A percentile compares a stretch with the other conserved stretches of the same genome.
phyloP scores from a whole-genome alignment of 768 basidiomycete genomes.

The Dacryopinax primogenitus region DNA sequence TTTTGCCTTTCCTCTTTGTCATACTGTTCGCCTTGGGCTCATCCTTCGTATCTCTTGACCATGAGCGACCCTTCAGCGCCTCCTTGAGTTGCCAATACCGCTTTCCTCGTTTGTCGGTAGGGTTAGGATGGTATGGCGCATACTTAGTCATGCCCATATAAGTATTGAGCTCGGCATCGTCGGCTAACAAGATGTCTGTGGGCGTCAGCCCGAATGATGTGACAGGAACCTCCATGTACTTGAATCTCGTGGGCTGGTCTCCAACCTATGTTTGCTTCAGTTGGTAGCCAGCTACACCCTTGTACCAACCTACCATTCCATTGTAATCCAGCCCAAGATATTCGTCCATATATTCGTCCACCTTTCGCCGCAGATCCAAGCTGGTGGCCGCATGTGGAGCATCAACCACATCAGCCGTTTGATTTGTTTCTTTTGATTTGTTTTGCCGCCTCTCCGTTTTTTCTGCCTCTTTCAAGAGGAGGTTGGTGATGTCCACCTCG shows the following conservation, averaged over 20 bases:
- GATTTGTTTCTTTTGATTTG: constrained; percentile 21
- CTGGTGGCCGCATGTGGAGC: constrained; percentile 47
- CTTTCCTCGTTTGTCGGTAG: constrained; percentile 46
- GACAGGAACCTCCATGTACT: constrained; percentile 59
- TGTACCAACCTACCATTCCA: constrained; percentile 55
- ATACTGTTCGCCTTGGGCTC: constrained; percentile 11
- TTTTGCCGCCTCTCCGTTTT: constrained; percentile 24
- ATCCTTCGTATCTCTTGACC: background rate
- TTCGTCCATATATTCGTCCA: constrained; percentile 85
- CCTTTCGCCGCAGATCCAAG: constrained; percentile 69
- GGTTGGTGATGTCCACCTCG: constrained; percentile 70
- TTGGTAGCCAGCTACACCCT: background rate
- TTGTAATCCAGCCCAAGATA: constrained; percentile 88
- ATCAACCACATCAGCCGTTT: constrained; percentile 35
- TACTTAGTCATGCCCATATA: constrained; percentile 81
- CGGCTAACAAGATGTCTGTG: constrained; percentile 79
- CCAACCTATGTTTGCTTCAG: constrained; percentile 46
- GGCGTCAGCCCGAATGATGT: constrained; percentile 60
- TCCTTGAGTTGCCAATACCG: constrained; percentile 57
- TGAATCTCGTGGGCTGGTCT: constrained; percentile 83
- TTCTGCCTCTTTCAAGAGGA: constrained; percentile 32
- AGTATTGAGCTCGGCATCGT: constrained; percentile 83
- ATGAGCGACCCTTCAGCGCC: constrained; percentile 36
- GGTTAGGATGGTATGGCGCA: constrained; percentile 71
- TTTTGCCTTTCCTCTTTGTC: constrained; percentile 27